phyloP scores from a whole-genome alignment of 2,329 filamentous ascomycete genomes.

The Boeremia exigua region DNA sequence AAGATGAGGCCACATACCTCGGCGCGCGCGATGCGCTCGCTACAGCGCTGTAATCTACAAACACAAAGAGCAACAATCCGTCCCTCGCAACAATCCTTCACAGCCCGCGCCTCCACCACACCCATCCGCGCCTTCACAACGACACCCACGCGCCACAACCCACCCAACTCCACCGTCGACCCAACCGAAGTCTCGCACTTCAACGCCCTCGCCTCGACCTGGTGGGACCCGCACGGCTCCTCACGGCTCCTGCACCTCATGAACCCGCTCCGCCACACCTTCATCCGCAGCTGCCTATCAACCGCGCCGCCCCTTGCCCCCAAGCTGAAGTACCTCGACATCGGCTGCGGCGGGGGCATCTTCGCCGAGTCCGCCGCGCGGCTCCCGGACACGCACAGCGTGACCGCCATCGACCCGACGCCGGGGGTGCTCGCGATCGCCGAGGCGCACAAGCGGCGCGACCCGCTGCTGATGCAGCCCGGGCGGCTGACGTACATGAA shows the following conservation, averaged over 20 bases:
- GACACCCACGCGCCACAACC: constrained; percentile 24
- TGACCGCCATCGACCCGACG: constrained; percentile 81
- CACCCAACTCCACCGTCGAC: constrained; percentile 62
- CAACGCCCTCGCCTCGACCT: constrained; percentile 87
- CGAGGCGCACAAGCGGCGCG: constrained; percentile 73
- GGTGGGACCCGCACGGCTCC: constrained; percentile 96
- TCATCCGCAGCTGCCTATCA: constrained; percentile 40
- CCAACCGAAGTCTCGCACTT: constrained; percentile 92
- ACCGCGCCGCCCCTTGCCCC: constrained; percentile 15
- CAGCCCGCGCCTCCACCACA: constrained; percentile 25
- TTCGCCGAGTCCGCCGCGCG: constrained; percentile 88
- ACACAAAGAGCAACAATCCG: not conserved
- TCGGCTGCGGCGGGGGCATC: constrained; percentile 95
- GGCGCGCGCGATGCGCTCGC: constrained; percentile 16
- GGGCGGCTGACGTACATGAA: constrained; percentile 73
- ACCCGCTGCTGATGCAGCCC: constrained; percentile 68
- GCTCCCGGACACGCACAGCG: constrained; percentile 65
- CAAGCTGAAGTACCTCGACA: constrained; percentile 77
- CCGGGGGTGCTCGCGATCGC: constrained; percentile 77
- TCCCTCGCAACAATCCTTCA: not conserved
- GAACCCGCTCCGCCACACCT: constrained; percentile 91
- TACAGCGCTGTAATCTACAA: constrained; percentile 8
- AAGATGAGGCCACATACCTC: constrained; percentile 21
- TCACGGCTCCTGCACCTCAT: constrained; percentile 94
- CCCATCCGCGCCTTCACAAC: constrained; percentile 28